phyloP scores from a whole-genome alignment of 257 asterid species.

The Scutellaria minor region DNA sequence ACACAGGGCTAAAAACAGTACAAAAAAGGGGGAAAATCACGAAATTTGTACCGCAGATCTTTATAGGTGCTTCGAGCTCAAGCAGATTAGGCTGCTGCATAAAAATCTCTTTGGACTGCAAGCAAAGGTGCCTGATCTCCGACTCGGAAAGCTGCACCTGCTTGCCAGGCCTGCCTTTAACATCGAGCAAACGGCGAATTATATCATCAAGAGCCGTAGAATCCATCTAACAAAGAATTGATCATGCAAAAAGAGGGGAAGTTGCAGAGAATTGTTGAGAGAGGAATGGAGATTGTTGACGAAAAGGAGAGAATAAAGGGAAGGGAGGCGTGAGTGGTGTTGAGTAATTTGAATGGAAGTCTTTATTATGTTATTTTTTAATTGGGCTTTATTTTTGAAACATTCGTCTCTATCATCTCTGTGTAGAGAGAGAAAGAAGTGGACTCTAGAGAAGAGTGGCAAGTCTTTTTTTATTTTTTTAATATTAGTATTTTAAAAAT shows the following conservation, averaged over 20 bases:
- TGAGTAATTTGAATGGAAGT: conserved; percentile 39
- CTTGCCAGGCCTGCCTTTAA: conserved; percentile 79
- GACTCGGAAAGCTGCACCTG: conserved; percentile 87
- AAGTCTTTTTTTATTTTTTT: too few species aligned
- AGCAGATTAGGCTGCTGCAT: conserved; percentile 87
- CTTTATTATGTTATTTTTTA: conserved; percentile 9
- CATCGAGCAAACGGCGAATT: conserved; percentile 77
- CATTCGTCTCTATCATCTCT: conserved; percentile 28
- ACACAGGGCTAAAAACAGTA: background rate
- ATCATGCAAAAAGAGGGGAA: conserved; percentile 14
- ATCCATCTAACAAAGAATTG: conserved; percentile 51
- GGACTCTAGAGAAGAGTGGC: too few species aligned
- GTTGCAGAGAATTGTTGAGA: background rate
- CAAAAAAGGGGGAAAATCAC: background rate
- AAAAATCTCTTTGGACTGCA: conserved; percentile 70
- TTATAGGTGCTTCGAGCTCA: conserved; percentile 92
- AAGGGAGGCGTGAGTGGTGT: conserved; percentile 37
- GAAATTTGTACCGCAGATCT: conserved; percentile 70
- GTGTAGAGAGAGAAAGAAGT: too few species aligned
- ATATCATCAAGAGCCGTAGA: conserved; percentile 62
- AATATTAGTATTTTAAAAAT: too few species aligned
- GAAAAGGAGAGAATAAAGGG: conserved; percentile 37
- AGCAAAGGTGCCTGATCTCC: conserved; percentile 80
- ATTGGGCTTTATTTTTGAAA: conserved; percentile 10
- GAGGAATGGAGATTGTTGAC: conserved; percentile 24